A percentile compares a stretch with the other conserved stretches of the same genome.
Evolutionary conservation across 139 green algal species (phyloP).

Genomic region (Medakamo hakoo): DNA sequence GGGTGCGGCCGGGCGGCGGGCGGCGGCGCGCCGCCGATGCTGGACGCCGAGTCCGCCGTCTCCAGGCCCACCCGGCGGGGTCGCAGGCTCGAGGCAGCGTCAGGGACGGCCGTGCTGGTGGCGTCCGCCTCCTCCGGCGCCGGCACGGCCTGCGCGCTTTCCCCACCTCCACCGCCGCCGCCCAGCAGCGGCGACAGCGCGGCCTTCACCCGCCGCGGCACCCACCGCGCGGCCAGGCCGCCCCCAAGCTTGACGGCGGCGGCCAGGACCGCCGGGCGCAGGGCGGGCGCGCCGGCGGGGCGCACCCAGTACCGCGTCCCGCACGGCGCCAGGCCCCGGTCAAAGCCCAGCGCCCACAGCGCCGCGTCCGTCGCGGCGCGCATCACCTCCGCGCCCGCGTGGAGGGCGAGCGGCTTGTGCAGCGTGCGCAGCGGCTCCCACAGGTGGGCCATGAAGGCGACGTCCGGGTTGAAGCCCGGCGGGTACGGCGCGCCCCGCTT

Average conservation of each 20-base stretch:
- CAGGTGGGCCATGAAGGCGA: conserved; percentile 18
- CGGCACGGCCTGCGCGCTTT: too few species aligned
- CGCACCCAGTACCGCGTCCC: background rate
- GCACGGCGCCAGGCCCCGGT: background rate
- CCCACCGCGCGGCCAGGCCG: background rate
- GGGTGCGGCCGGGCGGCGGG: background rate
- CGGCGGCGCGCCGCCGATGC: background rate
- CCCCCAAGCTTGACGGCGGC: background rate
- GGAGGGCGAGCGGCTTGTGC: conserved; percentile 29
- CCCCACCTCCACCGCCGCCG: too few species aligned
- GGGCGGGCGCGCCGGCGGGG: background rate
- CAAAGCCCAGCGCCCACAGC: background rate
- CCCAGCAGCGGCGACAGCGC: too few species aligned
- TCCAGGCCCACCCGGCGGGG: background rate
- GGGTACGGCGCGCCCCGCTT: background rate
- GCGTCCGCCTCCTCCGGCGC: too few species aligned
- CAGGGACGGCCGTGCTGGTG: too few species aligned
- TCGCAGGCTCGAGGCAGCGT: too few species aligned
- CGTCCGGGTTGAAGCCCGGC: background rate
- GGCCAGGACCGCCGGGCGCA: too few species aligned
- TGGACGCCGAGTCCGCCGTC: background rate
- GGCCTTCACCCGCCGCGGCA: too few species aligned
- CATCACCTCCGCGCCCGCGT: conserved; percentile 12
- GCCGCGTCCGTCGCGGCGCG: background rate
- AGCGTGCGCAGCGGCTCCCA: conserved; percentile 25